Conservation (phyloP, 75 land plant species). For the Isoetes taiwanensis region DNA sequence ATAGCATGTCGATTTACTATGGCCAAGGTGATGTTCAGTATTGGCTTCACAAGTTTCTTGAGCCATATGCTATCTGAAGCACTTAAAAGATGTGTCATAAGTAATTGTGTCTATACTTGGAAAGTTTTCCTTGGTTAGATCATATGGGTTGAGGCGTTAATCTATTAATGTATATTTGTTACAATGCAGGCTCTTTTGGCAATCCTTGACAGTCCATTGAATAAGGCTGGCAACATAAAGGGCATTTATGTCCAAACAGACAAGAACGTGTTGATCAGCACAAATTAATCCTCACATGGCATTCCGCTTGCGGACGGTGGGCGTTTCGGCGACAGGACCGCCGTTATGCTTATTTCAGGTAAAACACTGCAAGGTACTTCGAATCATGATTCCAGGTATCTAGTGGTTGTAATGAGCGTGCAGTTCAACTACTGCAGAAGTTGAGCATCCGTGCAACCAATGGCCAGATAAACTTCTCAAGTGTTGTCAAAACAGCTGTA, state of each 20-base stretch:
- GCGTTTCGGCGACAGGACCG: too few species aligned
- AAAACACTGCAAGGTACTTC: background rate
- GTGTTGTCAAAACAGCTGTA: constrained; percentile 77
- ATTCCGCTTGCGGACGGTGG: too few species aligned
- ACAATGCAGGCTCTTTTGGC: constrained; percentile 58
- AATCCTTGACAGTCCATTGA: constrained; percentile 81
- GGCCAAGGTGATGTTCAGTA: too few species aligned
- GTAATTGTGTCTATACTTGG: too few species aligned
- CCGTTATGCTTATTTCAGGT: too few species aligned
- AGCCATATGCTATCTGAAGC: too few species aligned
- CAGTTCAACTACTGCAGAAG: constrained; percentile 86
- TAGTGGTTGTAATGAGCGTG: too few species aligned
- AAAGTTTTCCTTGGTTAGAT: too few species aligned
- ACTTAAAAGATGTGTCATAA: too few species aligned
- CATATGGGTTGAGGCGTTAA: background rate
- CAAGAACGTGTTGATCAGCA: constrained; percentile 64
- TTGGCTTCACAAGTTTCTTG: too few species aligned
- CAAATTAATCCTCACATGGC: constrained; percentile 84
- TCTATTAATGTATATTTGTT: background rate
- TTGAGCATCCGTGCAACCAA: constrained; percentile 61
- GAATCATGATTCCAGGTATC: background rate
- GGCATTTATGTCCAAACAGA: constrained; percentile 73
- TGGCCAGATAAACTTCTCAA: constrained; percentile 66
- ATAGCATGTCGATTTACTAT: too few species aligned
- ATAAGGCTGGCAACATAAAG: constrained; percentile 61